Conservation (phyloP, 208 protist genomes). For the Trypanosoma vivax region DNA sequence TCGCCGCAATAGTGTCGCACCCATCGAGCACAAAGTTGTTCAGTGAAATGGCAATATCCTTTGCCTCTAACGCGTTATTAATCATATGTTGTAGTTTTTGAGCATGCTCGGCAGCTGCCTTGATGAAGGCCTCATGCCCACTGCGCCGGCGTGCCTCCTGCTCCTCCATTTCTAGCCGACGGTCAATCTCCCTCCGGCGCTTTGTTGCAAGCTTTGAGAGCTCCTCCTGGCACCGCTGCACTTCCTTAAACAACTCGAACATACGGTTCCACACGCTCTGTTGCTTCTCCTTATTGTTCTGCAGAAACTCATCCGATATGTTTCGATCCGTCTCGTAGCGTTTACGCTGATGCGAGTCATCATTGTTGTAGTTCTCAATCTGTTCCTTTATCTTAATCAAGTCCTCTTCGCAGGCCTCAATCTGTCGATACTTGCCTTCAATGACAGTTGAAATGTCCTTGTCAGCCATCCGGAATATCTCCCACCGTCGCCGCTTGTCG, state of each 20-base stretch:
- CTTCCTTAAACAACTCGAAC: slow-evolving; percentile 66
- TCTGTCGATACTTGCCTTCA: slow-evolving; percentile 75
- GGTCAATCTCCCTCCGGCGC: slow-evolving; percentile 67
- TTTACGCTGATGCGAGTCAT: slow-evolving; percentile 73
- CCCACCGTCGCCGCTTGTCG: slow-evolving; percentile 81
- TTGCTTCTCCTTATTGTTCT: slow-evolving; percentile 89
- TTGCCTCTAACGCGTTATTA: slow-evolving; percentile 65
- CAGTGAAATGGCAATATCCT: slow-evolving; percentile 66
- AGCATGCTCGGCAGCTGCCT: slow-evolving; percentile 59
- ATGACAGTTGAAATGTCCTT: slow-evolving; percentile 86
- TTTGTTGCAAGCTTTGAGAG: slow-evolving; percentile 51
- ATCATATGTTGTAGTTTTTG: slow-evolving; percentile 78
- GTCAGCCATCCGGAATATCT: slow-evolving; percentile 88
- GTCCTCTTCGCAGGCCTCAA: slow-evolving; percentile 87
- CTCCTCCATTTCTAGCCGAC: slow-evolving; percentile 78
- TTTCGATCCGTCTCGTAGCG: slow-evolving; percentile 72
- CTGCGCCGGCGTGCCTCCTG: slow-evolving; percentile 73
- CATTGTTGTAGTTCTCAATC: slow-evolving; percentile 78
- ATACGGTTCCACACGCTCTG: slow-evolving; percentile 85
- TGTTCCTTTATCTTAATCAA: slow-evolving; percentile 78
- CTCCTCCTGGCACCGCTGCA: slow-evolving; percentile 63
- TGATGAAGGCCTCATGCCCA: slow-evolving; percentile 75
- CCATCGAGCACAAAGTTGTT: slow-evolving; percentile 87
- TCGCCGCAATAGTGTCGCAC: slow-evolving; percentile 77
- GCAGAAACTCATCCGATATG: slow-evolving; percentile 69